Conservation (phyloP, 139 green algal genomes). For the Asterochloris erici region DNA sequence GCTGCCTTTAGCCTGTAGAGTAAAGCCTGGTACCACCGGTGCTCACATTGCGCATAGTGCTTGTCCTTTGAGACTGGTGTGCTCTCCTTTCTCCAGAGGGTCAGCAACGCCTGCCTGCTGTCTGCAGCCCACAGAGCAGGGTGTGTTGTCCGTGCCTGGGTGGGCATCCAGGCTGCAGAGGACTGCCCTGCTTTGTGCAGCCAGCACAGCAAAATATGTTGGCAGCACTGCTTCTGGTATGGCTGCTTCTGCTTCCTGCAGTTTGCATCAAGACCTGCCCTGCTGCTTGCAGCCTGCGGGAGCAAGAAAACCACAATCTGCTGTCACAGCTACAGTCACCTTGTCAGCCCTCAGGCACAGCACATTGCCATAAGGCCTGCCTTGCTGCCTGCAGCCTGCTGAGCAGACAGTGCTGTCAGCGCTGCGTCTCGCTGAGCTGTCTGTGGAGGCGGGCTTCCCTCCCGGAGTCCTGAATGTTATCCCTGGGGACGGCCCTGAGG, state of each 20-base stretch:
- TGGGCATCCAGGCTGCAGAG: too few relatives aligned
- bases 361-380: background rate
- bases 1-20: too few relatives aligned
- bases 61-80: background rate
- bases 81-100: background rate
- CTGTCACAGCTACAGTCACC: background rate
- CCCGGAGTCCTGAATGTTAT: slow-evolving; percentile 72
- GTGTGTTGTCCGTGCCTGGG: too few relatives aligned
- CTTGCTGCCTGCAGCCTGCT: slow-evolving; percentile 15
- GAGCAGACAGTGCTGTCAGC: slow-evolving; percentile 60
- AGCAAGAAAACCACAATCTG: background rate
- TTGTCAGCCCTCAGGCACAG: background rate
- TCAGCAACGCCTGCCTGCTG: too few relatives aligned
- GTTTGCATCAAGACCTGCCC: background rate
- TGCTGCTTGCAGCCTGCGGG: background rate
- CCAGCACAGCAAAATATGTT: background rate
- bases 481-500: slow-evolving; percentile 52
- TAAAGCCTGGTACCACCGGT: background rate
- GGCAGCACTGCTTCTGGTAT: background rate
- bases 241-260: background rate
- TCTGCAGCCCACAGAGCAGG: too few relatives aligned
- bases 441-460: slow-evolving; percentile 63
- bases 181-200: too few relatives aligned
- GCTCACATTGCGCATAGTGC: background rate
- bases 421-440: slow-evolving; percentile 52